Percentiles rank a stretch among this genome's conserved stretches.
Evolutionary conservation across 345 rosid species (phyloP).

Genomic region (Camelina neglecta): DNA sequence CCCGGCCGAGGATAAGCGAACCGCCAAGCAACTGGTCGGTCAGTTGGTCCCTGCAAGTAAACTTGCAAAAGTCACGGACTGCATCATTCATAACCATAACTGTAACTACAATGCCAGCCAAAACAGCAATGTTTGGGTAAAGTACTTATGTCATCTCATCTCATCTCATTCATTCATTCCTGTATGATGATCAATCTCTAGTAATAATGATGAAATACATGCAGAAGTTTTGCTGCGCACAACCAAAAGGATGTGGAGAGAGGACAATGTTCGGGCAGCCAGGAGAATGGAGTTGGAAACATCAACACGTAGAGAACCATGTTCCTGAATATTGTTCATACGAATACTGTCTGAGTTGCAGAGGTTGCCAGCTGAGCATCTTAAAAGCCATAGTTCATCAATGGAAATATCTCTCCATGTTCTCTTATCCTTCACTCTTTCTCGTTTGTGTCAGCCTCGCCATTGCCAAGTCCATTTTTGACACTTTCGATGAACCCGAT

Average conservation of each 20-base stretch:
- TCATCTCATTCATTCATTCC: slow-evolving; percentile 1
- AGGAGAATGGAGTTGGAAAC: slow-evolving; percentile 46
- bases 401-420: slow-evolving; percentile 40
- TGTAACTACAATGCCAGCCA: slow-evolving; percentile 38
- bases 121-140: slow-evolving; percentile 48
- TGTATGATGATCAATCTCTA: not conserved
- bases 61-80: slow-evolving; percentile 4
- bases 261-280: slow-evolving; percentile 31
- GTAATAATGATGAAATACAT: not conserved
- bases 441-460: slow-evolving; percentile 24
- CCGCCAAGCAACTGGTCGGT: slow-evolving; percentile 34
- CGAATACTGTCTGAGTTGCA: slow-evolving; percentile 35
- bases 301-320: slow-evolving; percentile 27
- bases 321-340: slow-evolving; percentile 42
- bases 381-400: slow-evolving; percentile 43
- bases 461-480: slow-evolving; percentile 27
- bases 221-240: slow-evolving; percentile 42
- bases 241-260: slow-evolving; percentile 36
- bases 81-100: slow-evolving; percentile 38
- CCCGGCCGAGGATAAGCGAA: slow-evolving; percentile 30
- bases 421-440: slow-evolving; percentile 30
- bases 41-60: slow-evolving; percentile 28
- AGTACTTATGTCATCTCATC: not conserved
- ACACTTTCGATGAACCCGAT: slow-evolving; percentile 27
- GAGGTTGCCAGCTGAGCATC: slow-evolving; percentile 42